These are phyloP conservation scores for Liquidambar formosana DNA, from an alignment of 164 flowering plant genomes.

Conservation along the genomic window DNA sequence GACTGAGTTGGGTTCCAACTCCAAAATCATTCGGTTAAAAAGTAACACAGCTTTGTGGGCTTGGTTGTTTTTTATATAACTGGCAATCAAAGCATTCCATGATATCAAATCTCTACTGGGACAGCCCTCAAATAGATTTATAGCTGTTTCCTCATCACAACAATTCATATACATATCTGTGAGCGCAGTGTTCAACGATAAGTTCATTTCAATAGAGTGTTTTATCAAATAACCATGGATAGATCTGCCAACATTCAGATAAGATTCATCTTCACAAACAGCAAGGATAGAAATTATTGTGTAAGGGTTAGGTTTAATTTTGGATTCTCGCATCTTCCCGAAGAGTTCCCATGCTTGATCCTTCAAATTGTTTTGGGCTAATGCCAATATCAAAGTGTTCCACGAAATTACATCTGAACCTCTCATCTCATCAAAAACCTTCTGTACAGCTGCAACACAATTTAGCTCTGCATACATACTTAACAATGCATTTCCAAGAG, in stretches of 20 bases:
- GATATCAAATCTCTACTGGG: constrained; percentile 47
- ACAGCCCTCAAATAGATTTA: constrained; percentile 40
- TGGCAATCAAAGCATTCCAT: constrained; percentile 64
- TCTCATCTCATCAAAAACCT: constrained; percentile 29
- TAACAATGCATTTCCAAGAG: constrained; percentile 49
- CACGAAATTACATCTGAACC: constrained; percentile 43
- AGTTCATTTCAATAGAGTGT: constrained; percentile 31
- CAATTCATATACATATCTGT: constrained; percentile 60
- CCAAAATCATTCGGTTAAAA: constrained; percentile 43
- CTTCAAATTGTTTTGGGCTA: constrained; percentile 23
- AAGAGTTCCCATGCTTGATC: constrained; percentile 33
- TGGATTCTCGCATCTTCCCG: constrained; percentile 27
- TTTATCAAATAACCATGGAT: constrained; percentile 49
- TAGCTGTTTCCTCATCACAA: constrained; percentile 38
- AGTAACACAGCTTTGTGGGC: constrained; percentile 37
- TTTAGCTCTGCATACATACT: constrained; percentile 36
- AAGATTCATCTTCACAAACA: constrained; percentile 26
- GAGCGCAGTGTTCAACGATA: constrained; percentile 47
- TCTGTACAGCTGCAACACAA: constrained; percentile 28
- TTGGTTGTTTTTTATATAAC: constrained; percentile 36
- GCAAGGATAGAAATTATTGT: constrained; percentile 50
- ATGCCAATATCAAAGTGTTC: constrained; percentile 43
- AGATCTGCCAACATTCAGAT: constrained; percentile 36
- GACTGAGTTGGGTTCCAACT: constrained; percentile 41
- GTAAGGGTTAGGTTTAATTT: constrained; percentile 38